Base-by-base conservation (phyloP, 2,329 filamentous ascomycete species). In the Ophiostoma sp. region DNA sequence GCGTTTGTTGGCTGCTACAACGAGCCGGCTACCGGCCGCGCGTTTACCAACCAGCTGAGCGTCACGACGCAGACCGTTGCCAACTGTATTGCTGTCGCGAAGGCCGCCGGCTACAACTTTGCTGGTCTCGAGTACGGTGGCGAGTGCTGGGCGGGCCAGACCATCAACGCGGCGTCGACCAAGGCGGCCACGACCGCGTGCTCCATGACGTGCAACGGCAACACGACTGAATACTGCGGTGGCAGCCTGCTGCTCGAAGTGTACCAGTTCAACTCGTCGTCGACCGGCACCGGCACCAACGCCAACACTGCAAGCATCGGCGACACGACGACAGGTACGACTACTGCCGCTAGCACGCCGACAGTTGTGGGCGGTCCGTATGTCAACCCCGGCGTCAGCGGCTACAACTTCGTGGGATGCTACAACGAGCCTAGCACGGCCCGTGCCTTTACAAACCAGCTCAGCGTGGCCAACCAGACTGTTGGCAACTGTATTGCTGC, bases 61-160 rank as follows among this genome's bases (percentile, higher is more conserved):
- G 67, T 66, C 5, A 27, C 68, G 4, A 55, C 27, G 16, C 52
- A 72, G 67, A 76, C 73, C 8, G 73, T 76, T 1, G 71, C 55
- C 52, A 38, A n/a, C 52, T 69, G 68, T 36, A 42, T 69, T 9
- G 62, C 68, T 8, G 41, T 40, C 16, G 68, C 68, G 5, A n/a
- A 18, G 5, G 11, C 16, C 1, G 52, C 36, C 7, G 55, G 55
- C 49, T 69, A 67, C 66, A 75, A 77, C 65, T 83, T 81, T 71
- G 84, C 79, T 76, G 83, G 80, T 2, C 81, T 82, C 6, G 82
- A 85, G 72, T 85, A 82, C 70, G 81, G 82, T 7, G 77, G 81
- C 40, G 82, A 85, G 68, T 73, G 72, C 49, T 73, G 72, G 72
- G 66, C 62, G n/a, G 69, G 64, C n/a, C 72, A 74, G 44, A 49